Evolutionary conservation across 768 basidiomycete genomes (phyloP).

Genomic region (Xerocomellus intermedius): DNA sequence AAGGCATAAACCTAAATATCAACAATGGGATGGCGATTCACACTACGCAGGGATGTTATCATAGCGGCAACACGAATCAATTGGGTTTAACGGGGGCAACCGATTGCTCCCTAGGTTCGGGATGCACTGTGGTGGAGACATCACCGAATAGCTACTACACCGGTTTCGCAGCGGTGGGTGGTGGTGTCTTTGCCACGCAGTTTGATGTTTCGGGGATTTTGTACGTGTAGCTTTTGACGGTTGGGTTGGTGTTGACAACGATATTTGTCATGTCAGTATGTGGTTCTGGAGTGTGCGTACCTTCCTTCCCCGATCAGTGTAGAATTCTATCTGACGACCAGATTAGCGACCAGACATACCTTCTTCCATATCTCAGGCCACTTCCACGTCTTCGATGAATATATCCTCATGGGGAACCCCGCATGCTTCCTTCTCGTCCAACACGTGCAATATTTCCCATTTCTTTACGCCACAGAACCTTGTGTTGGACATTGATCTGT

Average conservation of each 20-base stretch:
- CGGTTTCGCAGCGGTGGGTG: constrained; percentile 38
- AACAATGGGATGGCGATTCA: constrained; percentile 61
- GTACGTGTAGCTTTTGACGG: constrained; percentile 28
- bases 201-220: constrained; percentile 58
- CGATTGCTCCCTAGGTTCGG: constrained; percentile 24
- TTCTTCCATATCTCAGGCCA: constrained; percentile 31
- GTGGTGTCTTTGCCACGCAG: constrained; percentile 68
- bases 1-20: constrained; percentile 52
- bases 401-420: constrained; percentile 45
- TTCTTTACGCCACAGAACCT: constrained; percentile 50
- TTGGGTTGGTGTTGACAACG: neutral
- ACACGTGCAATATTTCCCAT: constrained; percentile 42
- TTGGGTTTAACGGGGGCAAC: constrained; percentile 30
- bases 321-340: constrained; percentile 13
- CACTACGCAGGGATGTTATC: constrained; percentile 41
- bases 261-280: constrained; percentile 30
- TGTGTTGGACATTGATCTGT: constrained; percentile 54
- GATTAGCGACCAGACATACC: constrained; percentile 39
- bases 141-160: constrained; percentile 29
- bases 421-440: constrained; percentile 41
- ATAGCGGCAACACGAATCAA: constrained; percentile 29
- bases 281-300: constrained; percentile 49
- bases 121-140: constrained; percentile 31
- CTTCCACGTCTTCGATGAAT: constrained; percentile 35
- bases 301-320: constrained; percentile 1